Evolutionary conservation across 306 rosid genomes (phyloP), one percentile per base, ranked within the genome.

Genomic region (Lathyrus oleraceus): DNA sequence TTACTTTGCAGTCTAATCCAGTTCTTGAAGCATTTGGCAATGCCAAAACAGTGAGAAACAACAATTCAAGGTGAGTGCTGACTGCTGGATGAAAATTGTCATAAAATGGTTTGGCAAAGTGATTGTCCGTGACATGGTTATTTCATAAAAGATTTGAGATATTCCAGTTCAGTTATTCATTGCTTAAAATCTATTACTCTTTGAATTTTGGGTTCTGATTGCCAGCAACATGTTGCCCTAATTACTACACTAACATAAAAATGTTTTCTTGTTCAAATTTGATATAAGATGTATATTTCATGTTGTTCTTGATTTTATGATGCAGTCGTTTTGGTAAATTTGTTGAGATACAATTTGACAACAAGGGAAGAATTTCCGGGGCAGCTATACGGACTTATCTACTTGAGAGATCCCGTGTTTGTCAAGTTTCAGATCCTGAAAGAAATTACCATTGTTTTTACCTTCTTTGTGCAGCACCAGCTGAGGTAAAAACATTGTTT

Each of bases 321-420:
- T 91, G 90, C 96, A 95, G 99, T 95, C 99, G 99, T 65, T 95
- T 95, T 83, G 99, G 99, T 71, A 95, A 95, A 85, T 95, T 95
- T 71, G 99, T 95, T 71, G 99, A 95, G 87, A 88, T 95, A 82
- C 99, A 95, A 86, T 95, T 95, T 49, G 99, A 95, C 86, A 91
- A 91, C 87, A 95, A 81, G 78, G 99, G 99, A 71, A 91, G 97
- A 82, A 95, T 95, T 69, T 95, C 99, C 48, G 99, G 99, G 69
- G 99, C 99, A 30, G 99, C 99, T 51, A 78, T 95, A 42, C 76
- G 97, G 14, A 95, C 99, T 44, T 95, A 95, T 79, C 84, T 95
- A 87, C 97, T 95, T 21, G 99, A 95, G 84, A 89, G 99, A 63
- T 95, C 99, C 71, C 96, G 99, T 66, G 99, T 95, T 77, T 95